Base-by-base conservation (phyloP, 1,284 basidiomycete species). In the Chalciporus piperatoides region DNA sequence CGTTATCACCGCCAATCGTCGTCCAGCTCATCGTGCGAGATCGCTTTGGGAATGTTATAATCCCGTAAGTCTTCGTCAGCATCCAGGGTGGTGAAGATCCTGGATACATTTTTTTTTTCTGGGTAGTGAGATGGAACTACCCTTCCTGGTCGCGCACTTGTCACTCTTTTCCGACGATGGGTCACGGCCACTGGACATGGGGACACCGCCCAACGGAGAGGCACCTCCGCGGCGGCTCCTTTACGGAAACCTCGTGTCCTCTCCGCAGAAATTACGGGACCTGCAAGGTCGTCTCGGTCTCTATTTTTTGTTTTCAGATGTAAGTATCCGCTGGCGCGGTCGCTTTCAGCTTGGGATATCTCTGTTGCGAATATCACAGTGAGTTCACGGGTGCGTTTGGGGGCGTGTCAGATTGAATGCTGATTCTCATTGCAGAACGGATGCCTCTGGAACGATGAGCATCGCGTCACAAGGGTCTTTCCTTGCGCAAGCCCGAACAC, bases 251-350 rank as follows among this genome's bases (percentile, higher is more conserved):
- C 72, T 93, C 23, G 90, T 94, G 24, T 84, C 92, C 11, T 85
- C 86, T 0, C 80, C 90, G 1, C 82, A 90, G 39, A 79, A 85
- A 46, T 73, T 92, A 61, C 79, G 85, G 54, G 86, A 93, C 63
- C 75, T 84, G 36, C 81, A 88, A 64, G 90, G 90, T 37, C 81
- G 84, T 32, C 74, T 78, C 56, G 89, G 90, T 7, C 73, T 90
- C 30, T 94, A 89, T 68, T 94, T 96, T 62, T 72, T 93, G 44
- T 96, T 95, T 62, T 86, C 92, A 7, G 93, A 96, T 66, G 87
- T 92, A 57, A 90, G 89, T 62, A 81, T 96, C 48, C 79, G 89
- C 11, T 80, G 78, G 71, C 74, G 79, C 25, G 92, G 92, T 12
- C 78, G 76, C 12, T 96, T 86, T 69, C 79, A 83, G 57, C 74